Evolutionary conservation across 2,329 filamentous ascomycete genomes (phyloP).

Genomic region (Magnaporthiopsis rhizophila): DNA sequence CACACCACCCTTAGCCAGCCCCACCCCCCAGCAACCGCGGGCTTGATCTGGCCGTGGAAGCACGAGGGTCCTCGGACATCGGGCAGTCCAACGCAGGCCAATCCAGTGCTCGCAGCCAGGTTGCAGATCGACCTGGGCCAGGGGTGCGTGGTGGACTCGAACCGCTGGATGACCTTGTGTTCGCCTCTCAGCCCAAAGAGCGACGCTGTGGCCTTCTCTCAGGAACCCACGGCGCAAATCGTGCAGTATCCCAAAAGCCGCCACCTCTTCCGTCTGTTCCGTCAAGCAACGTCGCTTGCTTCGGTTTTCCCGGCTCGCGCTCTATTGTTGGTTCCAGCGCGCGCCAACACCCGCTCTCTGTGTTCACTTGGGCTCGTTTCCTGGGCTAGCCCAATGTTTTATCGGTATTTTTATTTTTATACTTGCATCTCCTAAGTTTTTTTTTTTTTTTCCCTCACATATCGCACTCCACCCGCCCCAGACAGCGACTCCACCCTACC

Average conservation of each 20-base stretch:
- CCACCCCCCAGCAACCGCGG: neutral
- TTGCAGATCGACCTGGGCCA: neutral
- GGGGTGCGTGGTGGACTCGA: neutral
- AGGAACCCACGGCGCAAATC: neutral
- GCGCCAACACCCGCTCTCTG: too few relatives aligned
- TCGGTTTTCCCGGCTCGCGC: neutral
- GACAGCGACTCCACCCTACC: neutral
- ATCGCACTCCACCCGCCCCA: neutral
- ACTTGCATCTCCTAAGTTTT: neutral
- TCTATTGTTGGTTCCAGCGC: too few relatives aligned
- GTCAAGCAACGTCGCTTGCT: neutral
- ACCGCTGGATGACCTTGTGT: neutral
- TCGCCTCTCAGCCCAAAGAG: too few relatives aligned
- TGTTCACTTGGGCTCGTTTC: neutral
- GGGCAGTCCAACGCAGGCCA: neutral
- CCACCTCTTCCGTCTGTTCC: neutral
- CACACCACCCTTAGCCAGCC: neutral
- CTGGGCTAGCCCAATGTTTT: neutral
- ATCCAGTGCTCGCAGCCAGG: too few relatives aligned
- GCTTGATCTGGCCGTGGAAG: neutral
- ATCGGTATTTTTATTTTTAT: neutral
- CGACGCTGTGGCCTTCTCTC: too few relatives aligned
- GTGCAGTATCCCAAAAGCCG: too few relatives aligned
- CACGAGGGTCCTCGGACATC: neutral
- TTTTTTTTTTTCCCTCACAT: neutral